Conservation (phyloP, 768 basidiomycete species). For the Tricholoma matsutake region DNA sequence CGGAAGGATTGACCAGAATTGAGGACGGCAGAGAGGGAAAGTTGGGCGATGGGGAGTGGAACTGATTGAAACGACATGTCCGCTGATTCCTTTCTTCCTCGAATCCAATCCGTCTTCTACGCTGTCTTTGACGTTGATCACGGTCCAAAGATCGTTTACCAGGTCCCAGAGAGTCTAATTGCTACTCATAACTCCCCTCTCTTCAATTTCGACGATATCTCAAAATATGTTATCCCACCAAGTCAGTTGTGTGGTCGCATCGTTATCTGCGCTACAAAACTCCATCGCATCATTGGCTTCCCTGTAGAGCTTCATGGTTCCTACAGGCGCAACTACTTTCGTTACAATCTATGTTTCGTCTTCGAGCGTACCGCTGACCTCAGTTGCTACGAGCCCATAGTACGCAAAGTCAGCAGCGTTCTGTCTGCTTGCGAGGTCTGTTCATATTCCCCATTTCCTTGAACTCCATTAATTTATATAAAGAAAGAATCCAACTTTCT, state of each 20-base stretch:
- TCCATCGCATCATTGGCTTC: slow-evolving; percentile 87
- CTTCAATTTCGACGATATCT: slow-evolving; percentile 89
- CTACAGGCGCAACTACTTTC: slow-evolving; percentile 85
- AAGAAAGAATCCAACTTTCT: slow-evolving; percentile 90
- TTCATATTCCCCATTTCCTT: not conserved
- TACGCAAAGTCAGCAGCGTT: slow-evolving; percentile 91
- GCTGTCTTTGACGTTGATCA: slow-evolving; percentile 84
- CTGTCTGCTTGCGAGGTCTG: slow-evolving; percentile 83
- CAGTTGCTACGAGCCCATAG: slow-evolving; percentile 94
- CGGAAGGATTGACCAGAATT: slow-evolving; percentile 86
- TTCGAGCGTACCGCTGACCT: slow-evolving; percentile 90
- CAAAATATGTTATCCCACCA: slow-evolving; percentile 91
- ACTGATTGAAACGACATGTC: slow-evolving; percentile 48
- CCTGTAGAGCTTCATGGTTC: slow-evolving; percentile 75
- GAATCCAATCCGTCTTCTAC: slow-evolving; percentile 89
- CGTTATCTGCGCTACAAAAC: slow-evolving; percentile 79
- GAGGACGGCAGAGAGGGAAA: slow-evolving; percentile 75
- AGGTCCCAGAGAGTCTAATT: slow-evolving; percentile 92
- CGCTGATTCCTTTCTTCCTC: slow-evolving; percentile 66
- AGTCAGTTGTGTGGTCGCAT: slow-evolving; percentile 83
- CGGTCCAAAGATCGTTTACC: slow-evolving; percentile 88
- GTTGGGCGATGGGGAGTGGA: slow-evolving; percentile 59
- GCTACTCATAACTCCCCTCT: slow-evolving; percentile 49
- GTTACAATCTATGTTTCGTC: slow-evolving; percentile 95
- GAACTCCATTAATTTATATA: not conserved